Percentiles rank a stretch among this genome's conserved stretches.
Conservation (phyloP, 2,329 filamentous ascomycete species). For the Talaromyces sp. region DNA sequence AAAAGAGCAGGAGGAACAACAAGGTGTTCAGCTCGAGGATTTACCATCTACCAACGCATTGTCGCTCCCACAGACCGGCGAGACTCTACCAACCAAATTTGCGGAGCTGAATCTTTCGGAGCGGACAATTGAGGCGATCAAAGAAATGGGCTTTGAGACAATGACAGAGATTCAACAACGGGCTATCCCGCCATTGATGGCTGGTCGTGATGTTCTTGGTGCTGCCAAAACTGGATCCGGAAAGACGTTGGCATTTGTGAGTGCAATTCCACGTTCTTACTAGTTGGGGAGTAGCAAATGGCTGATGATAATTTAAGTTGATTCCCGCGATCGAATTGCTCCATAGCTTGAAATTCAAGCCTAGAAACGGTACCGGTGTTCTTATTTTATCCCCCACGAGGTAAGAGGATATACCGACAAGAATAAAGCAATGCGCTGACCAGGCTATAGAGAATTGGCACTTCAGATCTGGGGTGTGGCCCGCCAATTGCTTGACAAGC, state of each 20-base stretch:
- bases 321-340: conserved; percentile 78
- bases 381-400: conserved; percentile 84
- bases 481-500: conserved; percentile 84
- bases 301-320: conserved; percentile 40
- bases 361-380: conserved; percentile 73
- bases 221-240: conserved; percentile 94
- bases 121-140: conserved; percentile 82
- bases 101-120: conserved; percentile 79
- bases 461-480: conserved; percentile 96
- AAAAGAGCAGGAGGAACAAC: conserved; percentile 38
- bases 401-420: neutral
- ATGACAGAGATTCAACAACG: conserved; percentile 97
- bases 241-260: conserved; percentile 77
- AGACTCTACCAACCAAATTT: conserved; percentile 63
- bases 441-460: conserved; percentile 67
- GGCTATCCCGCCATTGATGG: conserved; percentile 85
- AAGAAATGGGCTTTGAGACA: conserved; percentile 86
- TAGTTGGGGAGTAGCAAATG: neutral
- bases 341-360: conserved; percentile 60
- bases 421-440: neutral
- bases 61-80: conserved; percentile 57
- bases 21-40: conserved; percentile 40
- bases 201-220: conserved; percentile 87
- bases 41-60: conserved; percentile 53
- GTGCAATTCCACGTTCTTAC: neutral